Conservation (phyloP, 768 basidiomycete species). For the Agaricus sinodeliciosus region DNA sequence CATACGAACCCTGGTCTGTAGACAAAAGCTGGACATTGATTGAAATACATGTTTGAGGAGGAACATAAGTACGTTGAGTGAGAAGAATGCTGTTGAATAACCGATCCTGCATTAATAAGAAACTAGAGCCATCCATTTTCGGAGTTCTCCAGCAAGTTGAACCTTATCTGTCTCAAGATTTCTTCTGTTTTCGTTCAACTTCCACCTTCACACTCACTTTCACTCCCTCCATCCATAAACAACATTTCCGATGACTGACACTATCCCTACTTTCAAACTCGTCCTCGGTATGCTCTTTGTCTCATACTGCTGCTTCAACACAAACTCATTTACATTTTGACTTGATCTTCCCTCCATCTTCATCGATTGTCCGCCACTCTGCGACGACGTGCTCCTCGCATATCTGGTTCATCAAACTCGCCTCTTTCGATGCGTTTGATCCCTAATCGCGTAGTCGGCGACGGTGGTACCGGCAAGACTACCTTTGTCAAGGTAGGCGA, state of each 20-base stretch:
- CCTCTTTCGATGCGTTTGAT: constrained; percentile 12
- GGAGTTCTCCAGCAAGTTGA: constrained; percentile 30
- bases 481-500: constrained; percentile 90
- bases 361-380: constrained; percentile 51
- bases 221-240: constrained; percentile 13
- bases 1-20: background rate
- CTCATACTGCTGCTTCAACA: constrained; percentile 6
- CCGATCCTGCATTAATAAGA: background rate
- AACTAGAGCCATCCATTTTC: constrained; percentile 21
- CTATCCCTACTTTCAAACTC: constrained; percentile 93
- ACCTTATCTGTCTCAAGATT: constrained; percentile 36
- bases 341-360: constrained; percentile 22
- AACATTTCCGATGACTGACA: constrained; percentile 34
- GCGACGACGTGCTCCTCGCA: constrained; percentile 17
- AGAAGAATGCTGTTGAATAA: no score
- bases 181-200: constrained; percentile 25
- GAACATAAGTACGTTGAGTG: no score
- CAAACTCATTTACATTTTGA: constrained; percentile 16
- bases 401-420: constrained; percentile 13
- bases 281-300: constrained; percentile 73
- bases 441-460: constrained; percentile 58
- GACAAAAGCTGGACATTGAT: background rate
- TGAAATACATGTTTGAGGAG: no score
- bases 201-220: constrained; percentile 21
- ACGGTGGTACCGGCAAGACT: constrained; percentile 97